Evolutionary conservation across 2,329 filamentous ascomycete species (phyloP), one percentile per base, ranked within the genome.

Genomic region (Periconia macrospinosa): DNA sequence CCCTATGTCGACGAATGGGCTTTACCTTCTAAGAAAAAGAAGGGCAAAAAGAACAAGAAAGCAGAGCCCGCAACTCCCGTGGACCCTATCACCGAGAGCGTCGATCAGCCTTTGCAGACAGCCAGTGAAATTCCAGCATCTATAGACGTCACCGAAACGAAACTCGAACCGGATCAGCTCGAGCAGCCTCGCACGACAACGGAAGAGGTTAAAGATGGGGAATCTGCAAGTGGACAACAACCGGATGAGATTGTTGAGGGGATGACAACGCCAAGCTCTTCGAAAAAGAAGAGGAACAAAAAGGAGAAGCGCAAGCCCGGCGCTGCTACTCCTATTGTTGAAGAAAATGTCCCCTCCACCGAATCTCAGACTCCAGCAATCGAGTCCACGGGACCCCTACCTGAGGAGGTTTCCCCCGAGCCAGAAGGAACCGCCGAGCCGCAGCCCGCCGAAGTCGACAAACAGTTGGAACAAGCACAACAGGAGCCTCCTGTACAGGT

Each of bases 261-360:
- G 10, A 35, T 23, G 40, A 41, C 46, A 20, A 9, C 47, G 14
- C 35, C 53, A 18, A 49, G 49, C 15, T 49, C 53, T 1, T 56
- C 52, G 2, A 63, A 37, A 33, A 45, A 63, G 58, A 68, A 66
- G 45, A 65, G 64, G 51, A 58, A 59, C 41, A 62, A 62, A 43
- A 61, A 61, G 44, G 55, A 30, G 3, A 61, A 61, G 50, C 51
- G 56, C 23, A 66, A 56, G 44, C 58, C 57, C n/a, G 61, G 45
- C n/a, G 20, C 53, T 15, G 60, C 51, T 35, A 62, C 53, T 10
- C 56, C 59, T 8, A 30, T 56, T 23, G 18, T 51, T 46, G 18
- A 37, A 37, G 33, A 33, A 33, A 13, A 37, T 37, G 33, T n/a
- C 15, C 11, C 33, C 3, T 3, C 33, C 33, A 37, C 11, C n/a